These are phyloP conservation scores for Paxillus involutus DNA, from an alignment of 768 basidiomycete genomes.

Conservation along the genomic window DNA sequence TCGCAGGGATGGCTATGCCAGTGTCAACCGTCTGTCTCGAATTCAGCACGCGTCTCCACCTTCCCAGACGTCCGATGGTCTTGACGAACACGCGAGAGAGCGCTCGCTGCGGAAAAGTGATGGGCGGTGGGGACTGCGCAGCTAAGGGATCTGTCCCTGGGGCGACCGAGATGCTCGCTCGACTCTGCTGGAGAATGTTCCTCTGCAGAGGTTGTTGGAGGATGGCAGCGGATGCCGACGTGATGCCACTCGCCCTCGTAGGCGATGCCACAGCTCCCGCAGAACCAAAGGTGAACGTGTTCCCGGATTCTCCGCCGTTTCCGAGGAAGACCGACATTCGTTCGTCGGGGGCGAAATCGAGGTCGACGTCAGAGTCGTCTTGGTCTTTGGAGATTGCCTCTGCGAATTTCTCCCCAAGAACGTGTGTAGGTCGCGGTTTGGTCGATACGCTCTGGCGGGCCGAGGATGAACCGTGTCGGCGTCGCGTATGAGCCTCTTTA, in stretches of 20 bases:
- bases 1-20: conserved; percentile 37
- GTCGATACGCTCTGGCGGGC: conserved; percentile 30
- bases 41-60: conserved; percentile 80
- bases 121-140: conserved; percentile 36
- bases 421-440: conserved; percentile 41
- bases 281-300: conserved; percentile 39
- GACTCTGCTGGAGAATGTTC: conserved; percentile 49
- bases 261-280: conserved; percentile 26
- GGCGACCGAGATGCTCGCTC: conserved; percentile 31
- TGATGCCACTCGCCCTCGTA: conserved; percentile 46
- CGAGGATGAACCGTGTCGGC: conserved; percentile 29
- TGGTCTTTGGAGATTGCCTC: conserved; percentile 48
- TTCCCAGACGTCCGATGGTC: conserved; percentile 79
- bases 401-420: conserved; percentile 67
- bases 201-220: conserved; percentile 61
- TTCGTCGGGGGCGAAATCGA: conserved; percentile 68
- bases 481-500: conserved; percentile 61
- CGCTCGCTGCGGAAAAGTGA: conserved; percentile 56
- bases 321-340: conserved; percentile 38
- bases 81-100: conserved; percentile 77
- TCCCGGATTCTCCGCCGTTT: conserved; percentile 39
- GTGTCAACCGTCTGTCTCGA: conserved; percentile 37
- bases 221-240: conserved; percentile 58
- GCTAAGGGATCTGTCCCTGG: conserved; percentile 14
- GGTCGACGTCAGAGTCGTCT: conserved; percentile 71